Evolutionary conservation across 768 basidiomycete genomes (phyloP), one percentile per base, ranked within the genome.

Genomic region (Lactarius pseudohatsudake): DNA sequence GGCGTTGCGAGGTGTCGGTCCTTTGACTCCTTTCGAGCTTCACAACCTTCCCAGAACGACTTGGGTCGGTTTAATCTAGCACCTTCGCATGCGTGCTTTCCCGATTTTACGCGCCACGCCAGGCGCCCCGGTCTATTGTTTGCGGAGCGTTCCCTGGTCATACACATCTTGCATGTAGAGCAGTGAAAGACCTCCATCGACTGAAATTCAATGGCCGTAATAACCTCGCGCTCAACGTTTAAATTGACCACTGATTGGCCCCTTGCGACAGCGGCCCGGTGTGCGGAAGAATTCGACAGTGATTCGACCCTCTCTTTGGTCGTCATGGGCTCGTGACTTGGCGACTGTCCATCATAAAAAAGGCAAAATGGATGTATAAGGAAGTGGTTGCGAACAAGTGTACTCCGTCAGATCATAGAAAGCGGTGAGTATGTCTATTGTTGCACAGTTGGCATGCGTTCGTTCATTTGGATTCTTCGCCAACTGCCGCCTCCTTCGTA

Each of bases 351-450:
- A 45, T 9, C 20, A 45, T 10, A 22, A 53, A 53, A 34, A 50
- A 13, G 13, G 50, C 6, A 53, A 26, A 26, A 53, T 58, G 43
- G 38, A 34, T 56, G 55, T 56, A 56, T 56, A 53, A 62, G 59
- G 38, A 43, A 22, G 32, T 55, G 41, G 26, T 53, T 40, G 18
- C 28, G 28, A 11, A 57, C 38, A 43, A 20, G 18, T 45, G 55
- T 56, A 56, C 32, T 40, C 38, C 28, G 11, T 28, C 22, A 30
- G 26, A 28, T 54, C 30, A 30, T 22, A 54, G 26, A 20, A n/a
- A 53, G 22, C 36, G 20, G 59, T 50, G 55, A 28, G 56, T 16
- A 28, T 34, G 40, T 66, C 61, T 66, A 66, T 62, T 62, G 28
- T 26, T 61, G 45, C 65, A 41, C 59, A 28, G 47, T 59, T 18